Base-by-base conservation (phyloP, 2,329 filamentous ascomycete genomes). In the Phyllachora maydis region DNA sequence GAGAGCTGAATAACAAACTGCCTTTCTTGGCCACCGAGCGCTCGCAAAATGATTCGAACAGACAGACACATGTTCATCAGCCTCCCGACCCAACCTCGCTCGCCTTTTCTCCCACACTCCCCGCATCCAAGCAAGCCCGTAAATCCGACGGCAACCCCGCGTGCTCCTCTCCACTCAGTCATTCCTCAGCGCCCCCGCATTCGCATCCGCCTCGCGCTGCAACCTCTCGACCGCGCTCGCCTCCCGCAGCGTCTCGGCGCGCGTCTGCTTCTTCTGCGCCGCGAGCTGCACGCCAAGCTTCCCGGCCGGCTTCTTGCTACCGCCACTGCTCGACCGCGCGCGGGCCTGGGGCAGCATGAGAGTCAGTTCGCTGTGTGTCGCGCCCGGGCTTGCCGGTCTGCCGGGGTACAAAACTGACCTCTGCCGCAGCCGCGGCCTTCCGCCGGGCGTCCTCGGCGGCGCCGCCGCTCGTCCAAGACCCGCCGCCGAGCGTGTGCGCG, bases 361-460 rank as follows among this genome's bases (percentile, higher is more conserved):
- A 12, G 16, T 11, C 7, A 24, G 10, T 23, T 8, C 10, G 18
- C 8, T 23, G 8, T 19, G n/a, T n/a, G n/a, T n/a, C n/a, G n/a
- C n/a, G n/a, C n/a, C n/a, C n/a, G n/a, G n/a, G n/a, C n/a, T n/a
- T n/a, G n/a, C n/a, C n/a, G n/a, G n/a, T 32, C 29, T 16, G 18
- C 26, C 16, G 14, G 11, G 15, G 19, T 25, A 18, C 16, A 3
- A 13, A 33, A 52, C 67, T 42, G 46, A 90, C 82, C 70, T 90
- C 77, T 29, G 83, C 83, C 24, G 82, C 83, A 33, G 67, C 64
- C 1, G 79, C 81, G 4, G 83, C 83, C 29, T 68, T 76, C 26
- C 56, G 59, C 28, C 72, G 60, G 16, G 79, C 72, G 41, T 83
- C 71, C 11, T 54, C 53, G 3, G 47, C 39, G 24, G 37, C 38